These are phyloP conservation scores for Boechera retrofracta DNA, from an alignment of 345 rosid genomes.

Conservation along the genomic window DNA sequence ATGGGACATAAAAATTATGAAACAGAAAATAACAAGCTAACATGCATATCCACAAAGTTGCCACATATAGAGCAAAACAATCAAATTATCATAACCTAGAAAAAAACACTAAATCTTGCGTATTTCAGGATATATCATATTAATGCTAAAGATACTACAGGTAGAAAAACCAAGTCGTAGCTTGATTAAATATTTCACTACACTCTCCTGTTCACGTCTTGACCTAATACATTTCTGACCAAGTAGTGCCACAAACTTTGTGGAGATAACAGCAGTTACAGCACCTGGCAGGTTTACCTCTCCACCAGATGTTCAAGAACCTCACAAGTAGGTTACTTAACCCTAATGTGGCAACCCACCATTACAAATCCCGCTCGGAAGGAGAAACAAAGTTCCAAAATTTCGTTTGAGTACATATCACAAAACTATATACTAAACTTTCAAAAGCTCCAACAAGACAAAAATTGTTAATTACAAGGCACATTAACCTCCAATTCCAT, in stretches of 20 bases:
- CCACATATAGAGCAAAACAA: slow-evolving; percentile 8
- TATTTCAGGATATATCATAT: slow-evolving; percentile 1
- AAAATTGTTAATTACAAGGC: not conserved
- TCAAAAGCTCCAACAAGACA: slow-evolving; percentile 13
- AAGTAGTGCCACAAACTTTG: slow-evolving; percentile 3
- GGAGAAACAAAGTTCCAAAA: slow-evolving; percentile 10
- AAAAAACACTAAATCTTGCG: slow-evolving; percentile 6
- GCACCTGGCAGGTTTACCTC: not conserved
- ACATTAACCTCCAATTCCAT: slow-evolving; percentile 23
- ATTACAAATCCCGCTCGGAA: not conserved
- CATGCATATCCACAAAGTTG: slow-evolving; percentile 19
- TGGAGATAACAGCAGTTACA: slow-evolving; percentile 12
- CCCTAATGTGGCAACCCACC: slow-evolving; percentile 1
- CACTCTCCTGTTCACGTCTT: not conserved
- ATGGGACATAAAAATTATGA: slow-evolving; percentile 1
- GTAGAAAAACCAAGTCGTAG: not conserved
- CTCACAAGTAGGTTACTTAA: slow-evolving; percentile 14
- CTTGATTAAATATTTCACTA: not conserved
- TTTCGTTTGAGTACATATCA: not conserved
- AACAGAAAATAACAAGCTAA: slow-evolving; percentile 14
- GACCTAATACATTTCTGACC: not conserved
- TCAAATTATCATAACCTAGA: slow-evolving; percentile 1
- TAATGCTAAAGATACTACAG: slow-evolving; percentile 10
- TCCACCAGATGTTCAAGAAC: slow-evolving; percentile 22
- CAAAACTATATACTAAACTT: slow-evolving; percentile 10